Evolutionary conservation across 2,329 filamentous ascomycete species (phyloP).

Genomic region (Byssoonygena ceratinophila): DNA sequence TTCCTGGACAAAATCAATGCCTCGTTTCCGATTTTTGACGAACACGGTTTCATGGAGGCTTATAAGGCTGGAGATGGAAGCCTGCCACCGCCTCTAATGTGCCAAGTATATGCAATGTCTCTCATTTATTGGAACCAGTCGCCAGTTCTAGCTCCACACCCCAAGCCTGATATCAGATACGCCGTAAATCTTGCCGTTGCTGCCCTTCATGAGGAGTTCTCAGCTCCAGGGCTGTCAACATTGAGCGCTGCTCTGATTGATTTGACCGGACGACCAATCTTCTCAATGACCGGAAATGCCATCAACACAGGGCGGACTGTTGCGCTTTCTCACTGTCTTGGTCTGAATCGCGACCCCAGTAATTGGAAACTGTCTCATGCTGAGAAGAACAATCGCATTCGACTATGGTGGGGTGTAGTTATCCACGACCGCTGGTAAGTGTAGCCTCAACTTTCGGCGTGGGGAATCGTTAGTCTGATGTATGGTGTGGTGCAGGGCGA

Average conservation of each 20-base stretch:
- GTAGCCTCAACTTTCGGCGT: not conserved
- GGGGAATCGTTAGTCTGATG: conserved; percentile 12
- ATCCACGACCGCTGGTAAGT: conserved; percentile 46
- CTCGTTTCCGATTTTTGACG: conserved; percentile 54
- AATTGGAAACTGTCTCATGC: conserved; percentile 43
- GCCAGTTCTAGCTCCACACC: conserved; percentile 35
- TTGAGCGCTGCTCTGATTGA: conserved; percentile 50
- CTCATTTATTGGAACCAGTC: conserved; percentile 49
- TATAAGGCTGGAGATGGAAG: conserved; percentile 38
- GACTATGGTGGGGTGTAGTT: conserved; percentile 48
- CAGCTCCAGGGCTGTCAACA: conserved; percentile 49
- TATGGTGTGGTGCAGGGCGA: conserved; percentile 34
- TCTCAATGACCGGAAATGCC: conserved; percentile 50
- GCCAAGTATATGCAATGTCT: conserved; percentile 49
- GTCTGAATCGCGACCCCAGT: conserved; percentile 46
- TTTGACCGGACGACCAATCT: conserved; percentile 50
- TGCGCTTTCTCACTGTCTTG: conserved; percentile 46
- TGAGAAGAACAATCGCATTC: conserved; percentile 44
- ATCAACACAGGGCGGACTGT: conserved; percentile 45
- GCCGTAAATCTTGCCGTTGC: conserved; percentile 53
- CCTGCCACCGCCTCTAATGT: conserved; percentile 46
- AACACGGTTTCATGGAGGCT: conserved; percentile 43
- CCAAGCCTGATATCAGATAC: conserved; percentile 49
- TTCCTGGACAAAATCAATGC: conserved; percentile 48
- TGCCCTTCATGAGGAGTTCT: conserved; percentile 50